Conservation (phyloP, 331 rosid genomes). For the Quercus lobata region DNA sequence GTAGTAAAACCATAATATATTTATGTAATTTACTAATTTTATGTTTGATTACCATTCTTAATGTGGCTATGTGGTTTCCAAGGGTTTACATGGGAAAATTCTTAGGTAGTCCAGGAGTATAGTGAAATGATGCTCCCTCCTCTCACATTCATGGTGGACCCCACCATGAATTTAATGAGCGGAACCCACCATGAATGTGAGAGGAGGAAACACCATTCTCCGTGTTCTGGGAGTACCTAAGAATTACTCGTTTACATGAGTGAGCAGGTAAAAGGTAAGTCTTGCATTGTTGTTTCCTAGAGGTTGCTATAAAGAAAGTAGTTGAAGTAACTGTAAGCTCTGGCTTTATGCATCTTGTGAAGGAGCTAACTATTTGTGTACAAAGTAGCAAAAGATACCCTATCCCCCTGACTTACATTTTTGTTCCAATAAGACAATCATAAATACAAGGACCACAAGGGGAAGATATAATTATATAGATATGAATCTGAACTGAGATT, state of each 20-base stretch:
- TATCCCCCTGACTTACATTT: constrained; percentile 20
- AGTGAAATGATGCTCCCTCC: too few relatives aligned
- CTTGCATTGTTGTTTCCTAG: constrained; percentile 26
- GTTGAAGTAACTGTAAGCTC: constrained; percentile 46
- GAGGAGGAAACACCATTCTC: too few relatives aligned
- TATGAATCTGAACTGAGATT: constrained; percentile 75
- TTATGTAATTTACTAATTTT: too few relatives aligned
- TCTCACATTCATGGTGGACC: too few relatives aligned
- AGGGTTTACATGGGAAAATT: constrained; percentile 30
- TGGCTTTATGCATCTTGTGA: constrained; percentile 59
- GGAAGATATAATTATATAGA: constrained; percentile 55
- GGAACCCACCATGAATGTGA: too few relatives aligned
- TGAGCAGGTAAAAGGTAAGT: neutral
- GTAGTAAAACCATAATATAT: too few relatives aligned
- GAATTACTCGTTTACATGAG: constrained; percentile 24
- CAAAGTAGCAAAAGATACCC: constrained; percentile 26
- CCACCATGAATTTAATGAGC: too few relatives aligned
- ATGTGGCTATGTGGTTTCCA: neutral
- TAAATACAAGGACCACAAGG: constrained; percentile 48
- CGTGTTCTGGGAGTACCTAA: too few relatives aligned
- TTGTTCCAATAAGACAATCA: constrained; percentile 39
- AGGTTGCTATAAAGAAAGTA: constrained; percentile 43
- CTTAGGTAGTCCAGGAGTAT: too few relatives aligned
- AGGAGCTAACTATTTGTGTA: constrained; percentile 37
- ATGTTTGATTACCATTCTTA: too few relatives aligned